A percentile compares a stretch with the other conserved stretches of the same genome.
These are phyloP conservation scores for Trichocomaceae sp. DNA, from an alignment of 2,329 filamentous ascomycete species.

Conservation along the genomic window DNA sequence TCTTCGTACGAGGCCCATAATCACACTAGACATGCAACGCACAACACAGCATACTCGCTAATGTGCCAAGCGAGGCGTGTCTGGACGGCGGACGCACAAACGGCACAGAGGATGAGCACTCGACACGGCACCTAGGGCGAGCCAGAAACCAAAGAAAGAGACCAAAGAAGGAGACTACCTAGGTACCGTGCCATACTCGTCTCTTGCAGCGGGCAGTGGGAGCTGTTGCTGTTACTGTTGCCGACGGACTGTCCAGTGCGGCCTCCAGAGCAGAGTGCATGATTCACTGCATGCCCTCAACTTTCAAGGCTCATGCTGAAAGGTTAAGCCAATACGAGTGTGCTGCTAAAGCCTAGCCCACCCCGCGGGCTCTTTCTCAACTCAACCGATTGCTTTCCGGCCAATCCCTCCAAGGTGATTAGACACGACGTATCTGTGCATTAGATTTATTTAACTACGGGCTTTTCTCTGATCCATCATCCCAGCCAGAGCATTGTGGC, in stretches of 20 bases:
- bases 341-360: background rate
- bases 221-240: no score
- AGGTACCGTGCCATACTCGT: no score
- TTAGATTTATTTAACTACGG: no score
- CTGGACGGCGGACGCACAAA: background rate
- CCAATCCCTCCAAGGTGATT: slow-evolving; percentile 1
- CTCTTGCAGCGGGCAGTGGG: no score
- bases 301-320: no score
- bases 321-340: background rate
- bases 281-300: no score
- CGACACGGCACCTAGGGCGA: no score
- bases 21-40: background rate
- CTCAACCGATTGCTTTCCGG: background rate
- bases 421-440: slow-evolving; percentile 5
- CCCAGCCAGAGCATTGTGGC: background rate
- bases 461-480: background rate
- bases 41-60: background rate
- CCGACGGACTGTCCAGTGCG: background rate
- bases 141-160: background rate
- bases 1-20: background rate
- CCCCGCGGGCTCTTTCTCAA: background rate
- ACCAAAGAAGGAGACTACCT: background rate
- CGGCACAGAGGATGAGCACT: background rate
- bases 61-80: background rate
- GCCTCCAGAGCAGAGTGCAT: background rate